Evolutionary conservation across 768 basidiomycete species (phyloP).

Genomic region (Tulasnella calospora): DNA sequence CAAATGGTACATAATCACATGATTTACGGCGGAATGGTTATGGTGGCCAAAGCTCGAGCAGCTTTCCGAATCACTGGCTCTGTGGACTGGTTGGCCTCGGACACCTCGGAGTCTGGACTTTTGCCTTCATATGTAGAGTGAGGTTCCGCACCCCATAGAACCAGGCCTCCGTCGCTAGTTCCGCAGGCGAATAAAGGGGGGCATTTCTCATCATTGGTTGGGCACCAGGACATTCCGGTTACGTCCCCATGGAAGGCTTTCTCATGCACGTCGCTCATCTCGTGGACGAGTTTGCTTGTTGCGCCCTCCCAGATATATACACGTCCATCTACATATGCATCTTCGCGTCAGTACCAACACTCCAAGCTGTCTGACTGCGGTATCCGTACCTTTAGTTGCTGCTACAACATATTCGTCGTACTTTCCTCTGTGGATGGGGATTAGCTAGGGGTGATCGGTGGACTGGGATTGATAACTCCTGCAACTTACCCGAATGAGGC

Average conservation of each 20-base stretch:
- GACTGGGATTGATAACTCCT: not conserved
- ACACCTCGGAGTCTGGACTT: too few species aligned
- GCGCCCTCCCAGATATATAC: constrained; percentile 85
- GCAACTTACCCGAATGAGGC: constrained; percentile 62
- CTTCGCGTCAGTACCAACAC: not conserved
- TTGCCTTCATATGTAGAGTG: too few species aligned
- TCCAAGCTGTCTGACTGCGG: not conserved
- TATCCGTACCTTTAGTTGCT: constrained; percentile 52
- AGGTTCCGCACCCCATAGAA: not conserved
- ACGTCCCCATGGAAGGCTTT: constrained; percentile 38
- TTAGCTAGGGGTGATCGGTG: not conserved
- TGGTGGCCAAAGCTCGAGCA: too few species aligned
- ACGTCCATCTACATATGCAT: constrained; percentile 51
- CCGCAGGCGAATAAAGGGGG: not conserved
- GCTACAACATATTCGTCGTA: constrained; percentile 74
- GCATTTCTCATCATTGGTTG: not conserved
- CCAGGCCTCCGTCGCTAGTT: not conserved
- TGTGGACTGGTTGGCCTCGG: too few species aligned
- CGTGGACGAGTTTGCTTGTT: constrained; percentile 60
- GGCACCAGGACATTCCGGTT: not conserved
- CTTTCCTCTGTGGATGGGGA: constrained; percentile 42
- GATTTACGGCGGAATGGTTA: too few species aligned
- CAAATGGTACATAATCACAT: too few species aligned
- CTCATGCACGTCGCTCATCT: constrained; percentile 44
- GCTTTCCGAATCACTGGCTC: too few species aligned